Base-by-base conservation (phyloP, 116 monocot species). In the Posidonia oceanica region DNA sequence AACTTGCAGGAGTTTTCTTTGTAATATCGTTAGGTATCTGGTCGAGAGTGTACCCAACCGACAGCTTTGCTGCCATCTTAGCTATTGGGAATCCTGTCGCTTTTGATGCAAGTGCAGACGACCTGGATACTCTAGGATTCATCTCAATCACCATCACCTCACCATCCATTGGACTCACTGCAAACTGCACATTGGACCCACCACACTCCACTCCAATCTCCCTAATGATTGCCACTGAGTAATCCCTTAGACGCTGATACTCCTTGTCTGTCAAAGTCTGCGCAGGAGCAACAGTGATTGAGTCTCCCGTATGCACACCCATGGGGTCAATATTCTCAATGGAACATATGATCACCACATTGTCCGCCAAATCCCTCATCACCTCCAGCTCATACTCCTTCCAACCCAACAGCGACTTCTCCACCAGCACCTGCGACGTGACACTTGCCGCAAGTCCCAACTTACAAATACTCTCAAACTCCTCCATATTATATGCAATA, bases 21-120 rank as follows among this genome's bases (percentile, higher is more conserved):
- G 98, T 98, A 61, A 98, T 98, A 69, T 98, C 98, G 79, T 98
- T 98, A 3, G 98, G 98, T 42, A 98, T 98, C 74, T 98, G 90
- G 75, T 98, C 98, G 17, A 98, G 80, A 15, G 93, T 98, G 66
- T 98, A 98, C 1, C 97, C 97, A 17, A 98, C 86, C 0, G 97
- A 92, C 14, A 98, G 72, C 77, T 87, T 98, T 21, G 97, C 97
- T 40, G 97, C 97, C 80, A 98, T 98, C 74, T 98, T 98, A 0
- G 97, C 97, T 82, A 98, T 98, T 0, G 97, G 97, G 61, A 98
- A 98, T 2, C 97, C 97, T 23, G 97, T 98, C 4, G 97, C 97
- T 73, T 98, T 98, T 0, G 92, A 92, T 5, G 97, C 98, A 44
- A 98, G 76, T 36, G 98, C 98, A 0, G 98, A 98, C 1, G 98